Percentiles rank a stretch among this genome's conserved stretches.
These are phyloP conservation scores for Cylindrodendrum hubeiense DNA, from an alignment of 2,329 filamentous ascomycete species.

Conservation along the genomic window DNA sequence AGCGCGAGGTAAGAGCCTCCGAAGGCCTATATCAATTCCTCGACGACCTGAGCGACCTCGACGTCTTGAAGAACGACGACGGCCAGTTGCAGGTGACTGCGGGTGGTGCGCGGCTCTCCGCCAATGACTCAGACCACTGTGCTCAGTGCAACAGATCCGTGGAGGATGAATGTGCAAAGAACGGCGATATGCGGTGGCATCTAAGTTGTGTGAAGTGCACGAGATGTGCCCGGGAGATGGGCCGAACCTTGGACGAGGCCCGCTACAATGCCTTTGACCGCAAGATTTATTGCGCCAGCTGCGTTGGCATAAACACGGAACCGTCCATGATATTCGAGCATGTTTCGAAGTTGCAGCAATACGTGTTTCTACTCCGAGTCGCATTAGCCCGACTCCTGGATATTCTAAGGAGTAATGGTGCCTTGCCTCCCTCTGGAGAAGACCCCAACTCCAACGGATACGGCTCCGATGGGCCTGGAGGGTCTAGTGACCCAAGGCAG, in stretches of 20 bases:
- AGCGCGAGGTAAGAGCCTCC: constrained; percentile 81
- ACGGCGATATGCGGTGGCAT: constrained; percentile 85
- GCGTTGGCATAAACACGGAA: constrained; percentile 69
- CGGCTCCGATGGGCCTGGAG: constrained; percentile 58
- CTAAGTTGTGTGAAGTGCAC: constrained; percentile 83
- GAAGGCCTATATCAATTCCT: constrained; percentile 87
- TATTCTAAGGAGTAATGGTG: constrained; percentile 86
- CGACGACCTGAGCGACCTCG: constrained; percentile 85
- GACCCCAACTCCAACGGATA: constrained; percentile 62
- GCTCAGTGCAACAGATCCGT: constrained; percentile 85
- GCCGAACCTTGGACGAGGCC: constrained; percentile 75
- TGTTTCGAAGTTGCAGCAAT: constrained; percentile 91
- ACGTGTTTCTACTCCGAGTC: constrained; percentile 91
- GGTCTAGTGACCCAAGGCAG: constrained; percentile 68
- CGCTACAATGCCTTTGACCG: constrained; percentile 77
- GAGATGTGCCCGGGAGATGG: constrained; percentile 74
- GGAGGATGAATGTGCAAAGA: constrained; percentile 90
- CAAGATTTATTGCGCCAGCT: constrained; percentile 78
- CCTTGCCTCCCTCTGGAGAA: constrained; percentile 82
- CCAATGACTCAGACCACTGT: constrained; percentile 88
- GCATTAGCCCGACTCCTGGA: constrained; percentile 90
- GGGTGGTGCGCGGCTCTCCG: constrained; percentile 75
- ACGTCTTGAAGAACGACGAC: constrained; percentile 79
- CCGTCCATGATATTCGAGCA: constrained; percentile 70
- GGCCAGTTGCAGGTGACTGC: constrained; percentile 74